Evolutionary conservation across 768 basidiomycete genomes (phyloP), one percentile per base, ranked within the genome.

Genomic region (Botryobasidium botryosum): DNA sequence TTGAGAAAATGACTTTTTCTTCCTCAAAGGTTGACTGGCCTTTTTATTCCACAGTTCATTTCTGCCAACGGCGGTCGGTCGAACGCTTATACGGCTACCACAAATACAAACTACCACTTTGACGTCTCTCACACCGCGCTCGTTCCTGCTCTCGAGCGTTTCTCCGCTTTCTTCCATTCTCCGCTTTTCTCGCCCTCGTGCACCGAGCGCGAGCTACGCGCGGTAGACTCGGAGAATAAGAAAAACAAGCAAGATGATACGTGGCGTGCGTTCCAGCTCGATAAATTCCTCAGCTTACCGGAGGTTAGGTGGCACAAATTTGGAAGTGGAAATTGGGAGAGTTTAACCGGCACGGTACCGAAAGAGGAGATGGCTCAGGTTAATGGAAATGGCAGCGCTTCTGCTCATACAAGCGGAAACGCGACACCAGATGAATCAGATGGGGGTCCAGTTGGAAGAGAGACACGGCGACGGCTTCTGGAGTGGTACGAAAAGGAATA

Each of bases 201-300:
- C 57, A 90, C 87, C 1, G 68, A 74, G 23, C 75, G 88, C 26
- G 92, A 99, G 63, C 68, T 94, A 50, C 88, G 88, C 53, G 92
- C 94, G 1, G 91, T 99, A 33, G 81, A 99, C 59, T 92, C 87
- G 0, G 94, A 99, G 59, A 79, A 96, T 68, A 86, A 87, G 65
- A 92, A 94, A 66, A 99, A 97, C 57, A 74, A 83, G 38, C 91
- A 92, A 58, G 64, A 69, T 2, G 88, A 96, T 56, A 65, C 78
- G 55, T 91, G 88, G 83, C 75, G 92, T n/a, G 75, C 91, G 46
- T 97, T 83, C 62, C 92, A 99, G 59, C 62, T 96, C 21, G 85
- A 83, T 61, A 97, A 97, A 60, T 70, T 79, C 53, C 72, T 92
- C 40, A 79, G 76, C 46, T 76, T 74, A 52, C 65, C 67, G 2